A percentile compares a stretch with the other conserved stretches of the same genome.
Evolutionary conservation across 805 yeast genomes (phyloP).

Genomic region (Wickerhamiella lipophila): DNA sequence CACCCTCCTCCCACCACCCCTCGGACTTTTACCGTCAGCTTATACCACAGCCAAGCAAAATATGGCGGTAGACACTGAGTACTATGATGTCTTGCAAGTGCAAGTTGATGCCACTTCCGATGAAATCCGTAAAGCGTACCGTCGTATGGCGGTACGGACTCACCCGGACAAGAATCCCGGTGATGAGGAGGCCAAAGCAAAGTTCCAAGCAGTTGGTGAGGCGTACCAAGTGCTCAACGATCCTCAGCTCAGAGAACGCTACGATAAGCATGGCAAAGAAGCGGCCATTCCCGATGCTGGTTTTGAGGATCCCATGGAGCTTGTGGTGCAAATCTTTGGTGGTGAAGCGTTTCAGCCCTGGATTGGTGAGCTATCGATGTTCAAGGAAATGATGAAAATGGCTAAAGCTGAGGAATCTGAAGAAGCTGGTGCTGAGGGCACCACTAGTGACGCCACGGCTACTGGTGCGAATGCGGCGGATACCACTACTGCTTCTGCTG

Average conservation of each 20-base stretch:
- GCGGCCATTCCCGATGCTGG: conserved; percentile 57
- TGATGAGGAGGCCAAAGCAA: conserved; percentile 76
- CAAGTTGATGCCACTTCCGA: conserved; percentile 54
- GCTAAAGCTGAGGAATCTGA: conserved; percentile 35
- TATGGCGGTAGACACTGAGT: conserved; percentile 73
- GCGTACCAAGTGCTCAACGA: conserved; percentile 58
- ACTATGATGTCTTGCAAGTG: conserved; percentile 72
- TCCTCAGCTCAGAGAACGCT: conserved; percentile 48
- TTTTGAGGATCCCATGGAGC: conserved; percentile 73
- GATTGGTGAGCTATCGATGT: conserved; percentile 76
- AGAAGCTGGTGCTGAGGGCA: conserved; percentile 29
- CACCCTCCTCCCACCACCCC: not conserved
- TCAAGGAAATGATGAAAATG: conserved; percentile 60
- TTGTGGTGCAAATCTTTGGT: conserved; percentile 75
- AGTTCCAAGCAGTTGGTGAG: conserved; percentile 63
- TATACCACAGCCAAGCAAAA: conserved; percentile 21
- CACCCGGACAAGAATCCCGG: conserved; percentile 98
- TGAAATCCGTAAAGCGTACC: conserved; percentile 86
- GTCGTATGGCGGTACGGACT: conserved; percentile 74
- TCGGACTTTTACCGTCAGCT: not conserved
- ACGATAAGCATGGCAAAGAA: conserved; percentile 78
- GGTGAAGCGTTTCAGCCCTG: conserved; percentile 79
- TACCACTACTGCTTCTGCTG: not conserved
- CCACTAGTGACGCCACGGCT: conserved; percentile 14
- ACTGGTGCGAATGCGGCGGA: conserved; percentile 12